These are phyloP conservation scores for Stachybotrys echinatus DNA, from an alignment of 2,329 filamentous ascomycete species.

Conservation along the genomic window DNA sequence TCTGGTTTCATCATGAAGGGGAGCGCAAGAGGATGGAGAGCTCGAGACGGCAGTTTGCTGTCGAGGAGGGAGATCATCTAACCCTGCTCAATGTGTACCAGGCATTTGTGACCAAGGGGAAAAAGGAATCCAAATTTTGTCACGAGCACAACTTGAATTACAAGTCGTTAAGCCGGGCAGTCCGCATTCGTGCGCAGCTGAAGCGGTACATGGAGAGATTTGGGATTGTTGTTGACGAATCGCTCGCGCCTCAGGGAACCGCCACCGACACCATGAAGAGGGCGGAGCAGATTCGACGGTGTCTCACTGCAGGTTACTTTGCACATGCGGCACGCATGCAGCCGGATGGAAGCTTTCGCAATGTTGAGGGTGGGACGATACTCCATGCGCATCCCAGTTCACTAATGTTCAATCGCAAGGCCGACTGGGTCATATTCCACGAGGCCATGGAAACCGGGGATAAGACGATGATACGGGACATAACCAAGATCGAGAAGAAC, in stretches of 20 bases:
- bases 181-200: slow-evolving; percentile 82
- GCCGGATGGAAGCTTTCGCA: slow-evolving; percentile 82
- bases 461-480: slow-evolving; percentile 86
- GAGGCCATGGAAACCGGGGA: slow-evolving; percentile 84
- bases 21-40: slow-evolving; percentile 72
- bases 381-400: slow-evolving; percentile 88
- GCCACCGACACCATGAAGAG: slow-evolving; percentile 28
- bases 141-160: slow-evolving; percentile 83
- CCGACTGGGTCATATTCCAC: slow-evolving; percentile 94
- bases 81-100: slow-evolving; percentile 93
- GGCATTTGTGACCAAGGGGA: slow-evolving; percentile 76
- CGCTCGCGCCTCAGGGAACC: slow-evolving; percentile 32
- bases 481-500: slow-evolving; percentile 89
- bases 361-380: slow-evolving; percentile 71
- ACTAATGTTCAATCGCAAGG: slow-evolving; percentile 93
- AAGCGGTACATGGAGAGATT: slow-evolving; percentile 84
- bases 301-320: slow-evolving; percentile 87
- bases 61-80: slow-evolving; percentile 88
- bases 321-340: slow-evolving; percentile 92
- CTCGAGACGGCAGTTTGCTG: slow-evolving; percentile 75
- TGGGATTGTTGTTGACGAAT: slow-evolving; percentile 65
- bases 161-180: slow-evolving; percentile 74
- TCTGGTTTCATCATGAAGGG: slow-evolving; percentile 78
- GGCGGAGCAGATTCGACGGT: slow-evolving; percentile 73
- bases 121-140: slow-evolving; percentile 81